phyloP scores from a whole-genome alignment of 345 rosid species.

The Noccaea bulbosa region DNA sequence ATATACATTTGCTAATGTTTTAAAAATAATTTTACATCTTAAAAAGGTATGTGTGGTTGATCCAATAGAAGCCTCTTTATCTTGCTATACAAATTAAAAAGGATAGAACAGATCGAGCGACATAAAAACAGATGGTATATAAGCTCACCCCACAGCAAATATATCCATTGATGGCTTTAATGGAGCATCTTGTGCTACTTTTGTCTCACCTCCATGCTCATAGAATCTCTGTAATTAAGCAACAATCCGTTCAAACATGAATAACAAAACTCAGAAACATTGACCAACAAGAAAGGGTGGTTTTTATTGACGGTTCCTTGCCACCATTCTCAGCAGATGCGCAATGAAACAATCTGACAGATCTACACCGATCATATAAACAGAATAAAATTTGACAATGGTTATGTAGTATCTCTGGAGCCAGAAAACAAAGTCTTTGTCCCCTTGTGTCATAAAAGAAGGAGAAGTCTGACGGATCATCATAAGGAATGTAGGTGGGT shows the following conservation, averaged over 20 bases:
- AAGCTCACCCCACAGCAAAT: conserved; percentile 95
- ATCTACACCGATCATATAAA: neutral
- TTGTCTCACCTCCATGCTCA: conserved; percentile 98
- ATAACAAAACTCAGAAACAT: conserved; percentile 12
- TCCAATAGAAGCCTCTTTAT: too few species aligned
- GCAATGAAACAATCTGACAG: conserved; percentile 12
- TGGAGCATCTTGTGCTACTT: conserved; percentile 95
- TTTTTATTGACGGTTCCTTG: too few species aligned
- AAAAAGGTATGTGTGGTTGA: too few species aligned
- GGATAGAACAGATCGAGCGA: conserved; percentile 14
- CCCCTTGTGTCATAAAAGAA: conserved; percentile 96
- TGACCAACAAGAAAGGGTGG: conserved; percentile 24
- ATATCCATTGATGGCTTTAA: conserved; percentile 96
- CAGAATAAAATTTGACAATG: neutral
- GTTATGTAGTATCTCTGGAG: conserved; percentile 74
- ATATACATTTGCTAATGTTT: conserved; percentile 11
- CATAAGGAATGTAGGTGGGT: conserved; percentile 97
- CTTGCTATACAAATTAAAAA: too few species aligned
- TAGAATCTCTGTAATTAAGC: conserved; percentile 83
- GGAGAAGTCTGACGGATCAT: conserved; percentile 98
- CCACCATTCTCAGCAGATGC: conserved; percentile 1
- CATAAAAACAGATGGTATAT: conserved; percentile 1
- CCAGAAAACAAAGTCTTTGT: conserved; percentile 93
- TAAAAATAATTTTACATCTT: neutral
- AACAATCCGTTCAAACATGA: conserved; percentile 17